Base-by-base conservation (phyloP, 2,329 filamentous ascomycete genomes). In the Microsporum ferrugineum region DNA sequence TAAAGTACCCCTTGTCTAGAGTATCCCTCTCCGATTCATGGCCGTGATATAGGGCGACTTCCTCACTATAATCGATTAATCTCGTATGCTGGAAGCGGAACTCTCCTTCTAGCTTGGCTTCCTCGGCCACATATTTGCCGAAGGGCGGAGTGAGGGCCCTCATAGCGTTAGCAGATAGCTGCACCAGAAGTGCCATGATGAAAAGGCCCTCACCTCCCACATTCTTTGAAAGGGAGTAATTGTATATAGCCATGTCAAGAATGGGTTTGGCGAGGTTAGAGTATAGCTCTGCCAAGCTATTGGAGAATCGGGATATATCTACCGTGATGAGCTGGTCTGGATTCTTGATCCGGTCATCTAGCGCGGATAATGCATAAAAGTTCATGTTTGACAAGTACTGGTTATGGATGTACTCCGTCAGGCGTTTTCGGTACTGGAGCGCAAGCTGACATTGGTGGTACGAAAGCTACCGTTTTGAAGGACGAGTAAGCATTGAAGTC, bases 311-410 rank as follows among this genome's bases (percentile, higher is more conserved):
- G 63, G 91, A 88, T 7, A 99, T 90, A 72, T 99, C 94, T 33
- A 97, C 92, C 0, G 92, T 94, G 68, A 99, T 95, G 49, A 99
- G 82, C 76, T 99, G 94, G 71, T 99, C 94, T 2, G 94, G 90
- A 71, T 99, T 99, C 79, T 96, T 96, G 81, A 99, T 96, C 71
- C 94, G 85, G 72, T 99, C 94, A 69, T 99, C 94, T 39, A 99
- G 81, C 0, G 94, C 91, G 0, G 91, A 95, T 59, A 99, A 88
- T 2, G 91, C 91, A 73, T 99, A 99, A 73, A 97, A 99, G 0
- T 92, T 97, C 83, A 99, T 88, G 63, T 96, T 88, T n/a, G 89
- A 91, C 12, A 99, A 82, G 73, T 99, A 99, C 72, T 91, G 89
- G 72, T 95, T 88, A 77, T 99, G 94, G 58, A 99, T 94, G 72